phyloP scores from a whole-genome alignment of 805 yeast genomes.

The Candida montana region DNA sequence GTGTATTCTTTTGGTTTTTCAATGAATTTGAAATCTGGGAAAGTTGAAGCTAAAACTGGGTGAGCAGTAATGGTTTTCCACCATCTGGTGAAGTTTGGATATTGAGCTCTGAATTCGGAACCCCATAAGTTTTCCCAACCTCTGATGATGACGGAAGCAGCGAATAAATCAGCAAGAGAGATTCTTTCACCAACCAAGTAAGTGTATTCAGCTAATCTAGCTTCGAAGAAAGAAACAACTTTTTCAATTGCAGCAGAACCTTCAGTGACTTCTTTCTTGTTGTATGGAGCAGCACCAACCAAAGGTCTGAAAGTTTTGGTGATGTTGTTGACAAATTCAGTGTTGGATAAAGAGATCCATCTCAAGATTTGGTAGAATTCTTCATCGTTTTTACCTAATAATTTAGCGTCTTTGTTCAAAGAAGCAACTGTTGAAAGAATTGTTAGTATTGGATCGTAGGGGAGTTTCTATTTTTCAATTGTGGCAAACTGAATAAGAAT shows the following conservation, averaged over 20 bases:
- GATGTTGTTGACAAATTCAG: constrained; percentile 50
- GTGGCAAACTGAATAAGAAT: too few relatives aligned
- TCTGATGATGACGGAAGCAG: constrained; percentile 45
- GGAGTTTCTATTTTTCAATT: neutral
- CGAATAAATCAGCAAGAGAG: constrained; percentile 60
- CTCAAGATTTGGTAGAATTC: constrained; percentile 58
- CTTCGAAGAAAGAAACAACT: constrained; percentile 44
- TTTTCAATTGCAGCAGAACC: constrained; percentile 34
- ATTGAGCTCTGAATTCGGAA: constrained; percentile 52
- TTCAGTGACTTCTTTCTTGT: constrained; percentile 61
- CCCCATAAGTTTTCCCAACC: constrained; percentile 59
- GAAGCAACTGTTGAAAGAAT: constrained; percentile 26
- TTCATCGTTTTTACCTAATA: constrained; percentile 60
- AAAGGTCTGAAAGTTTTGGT: constrained; percentile 54
- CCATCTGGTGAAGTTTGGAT: constrained; percentile 70
- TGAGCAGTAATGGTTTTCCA: constrained; percentile 47
- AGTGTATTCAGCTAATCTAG: constrained; percentile 53
- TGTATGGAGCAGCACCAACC: constrained; percentile 64
- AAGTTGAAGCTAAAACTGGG: constrained; percentile 43
- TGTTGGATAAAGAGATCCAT: constrained; percentile 75
- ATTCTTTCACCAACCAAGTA: constrained; percentile 66
- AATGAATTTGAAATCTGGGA: constrained; percentile 49
- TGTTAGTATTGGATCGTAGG: constrained; percentile 11
- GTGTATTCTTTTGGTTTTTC: constrained; percentile 62
- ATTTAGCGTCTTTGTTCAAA: constrained; percentile 30